Base-by-base conservation (phyloP, 1,139 yeast genomes). In the Candida tropicalis region DNA sequence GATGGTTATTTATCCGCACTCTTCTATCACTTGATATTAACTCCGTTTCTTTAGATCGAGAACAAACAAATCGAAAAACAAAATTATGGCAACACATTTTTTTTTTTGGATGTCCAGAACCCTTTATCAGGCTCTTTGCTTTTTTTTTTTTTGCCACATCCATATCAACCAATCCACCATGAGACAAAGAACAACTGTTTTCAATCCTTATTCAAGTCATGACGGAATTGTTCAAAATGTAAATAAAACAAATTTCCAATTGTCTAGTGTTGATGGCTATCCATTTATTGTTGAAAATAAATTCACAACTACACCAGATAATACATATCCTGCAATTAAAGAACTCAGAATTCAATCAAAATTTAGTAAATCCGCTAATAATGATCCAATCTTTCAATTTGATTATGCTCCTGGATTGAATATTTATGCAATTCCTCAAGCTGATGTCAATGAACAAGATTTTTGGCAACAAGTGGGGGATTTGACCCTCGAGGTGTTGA, bases 131-230 rank as follows among this genome's bases (percentile, higher is more conserved):
- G 29, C 27, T 24, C n/a, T n/a, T n/a, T n/a, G n/a, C n/a, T n/a
- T n/a, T n/a, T n/a, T n/a, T n/a, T 10, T 4, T 4, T 32, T 23
- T 22, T 33, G 17, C 18, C 27, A 22, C 18, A 25, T 25, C 23
- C 6, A 20, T 28, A 15, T 15, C 23, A 7, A 13, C 17, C 26
- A 11, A 17, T 11, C 9, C 3, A 20, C 12, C 4, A 52, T 51
- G 52, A 66, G 63, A 52, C 74, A 70, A 41, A 58, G 76, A 53
- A 55, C 63, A 22, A 68, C 76, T 12, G 47, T 68, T 22, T 53
- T 59, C 50, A 69, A 68, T 47, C 68, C 65, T 3, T 37, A 52
- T 10, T 51, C 54, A 2, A 39, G 57, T 17, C 58, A 58, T 37
- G 69, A 67, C 44, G 65, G 59, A 28, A 42, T 65, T 7, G 56